phyloP scores from a whole-genome alignment of 495 filamentous ascomycete genomes.

The Penicillium pancosmium region DNA sequence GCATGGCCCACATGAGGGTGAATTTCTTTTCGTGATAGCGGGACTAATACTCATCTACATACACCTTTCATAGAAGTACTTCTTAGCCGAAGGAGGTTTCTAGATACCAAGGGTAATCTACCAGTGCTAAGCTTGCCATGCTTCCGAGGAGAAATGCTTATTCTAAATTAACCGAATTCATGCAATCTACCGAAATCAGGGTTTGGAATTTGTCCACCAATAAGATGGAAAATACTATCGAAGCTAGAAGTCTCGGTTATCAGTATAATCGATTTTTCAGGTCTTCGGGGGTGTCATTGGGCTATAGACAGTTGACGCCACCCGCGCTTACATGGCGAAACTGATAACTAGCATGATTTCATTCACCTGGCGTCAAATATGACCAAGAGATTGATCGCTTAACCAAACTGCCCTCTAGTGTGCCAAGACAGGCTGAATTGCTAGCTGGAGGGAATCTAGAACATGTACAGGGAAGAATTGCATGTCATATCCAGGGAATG shows the following conservation, averaged over 20 bases:
- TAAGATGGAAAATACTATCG: neutral
- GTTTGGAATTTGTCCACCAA: neutral
- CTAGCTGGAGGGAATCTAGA: neutral
- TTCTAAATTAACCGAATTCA: neutral
- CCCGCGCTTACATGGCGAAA: neutral
- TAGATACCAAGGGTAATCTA: no score
- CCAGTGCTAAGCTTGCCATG: neutral
- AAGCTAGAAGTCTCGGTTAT: neutral
- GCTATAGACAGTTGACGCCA: neutral
- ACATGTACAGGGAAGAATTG: neutral
- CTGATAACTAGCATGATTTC: neutral
- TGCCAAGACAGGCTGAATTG: neutral
- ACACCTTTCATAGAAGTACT: no score
- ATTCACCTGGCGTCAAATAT: neutral
- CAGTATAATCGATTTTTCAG: neutral
- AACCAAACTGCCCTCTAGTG: neutral
- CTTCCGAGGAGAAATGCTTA: neutral
- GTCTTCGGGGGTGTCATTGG: neutral
- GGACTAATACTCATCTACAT: no score
- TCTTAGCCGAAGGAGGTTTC: no score
- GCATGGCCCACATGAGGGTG: no score
- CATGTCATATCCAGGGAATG: neutral
- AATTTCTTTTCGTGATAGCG: no score
- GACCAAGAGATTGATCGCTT: neutral
- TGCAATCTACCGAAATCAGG: neutral